These are phyloP conservation scores for Pythium brachiatum DNA, from an alignment of 352 stramenopile genomes.

Conservation along the genomic window DNA sequence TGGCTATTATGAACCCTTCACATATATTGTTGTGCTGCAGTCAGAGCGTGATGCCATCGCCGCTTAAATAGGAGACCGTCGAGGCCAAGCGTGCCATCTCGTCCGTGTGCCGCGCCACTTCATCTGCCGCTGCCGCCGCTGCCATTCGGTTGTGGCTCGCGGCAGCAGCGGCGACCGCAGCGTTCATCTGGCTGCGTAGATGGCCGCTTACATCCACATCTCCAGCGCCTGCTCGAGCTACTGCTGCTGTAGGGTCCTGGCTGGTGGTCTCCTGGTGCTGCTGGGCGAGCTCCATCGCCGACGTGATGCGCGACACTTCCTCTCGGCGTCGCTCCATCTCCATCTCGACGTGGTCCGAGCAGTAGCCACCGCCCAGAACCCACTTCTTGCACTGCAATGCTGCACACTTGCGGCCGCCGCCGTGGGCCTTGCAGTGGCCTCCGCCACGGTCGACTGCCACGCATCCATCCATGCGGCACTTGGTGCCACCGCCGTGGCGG, in stretches of 20 bases:
- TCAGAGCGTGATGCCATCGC: constrained; percentile 59
- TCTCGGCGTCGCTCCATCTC: constrained; percentile 23
- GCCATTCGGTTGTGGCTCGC: constrained; percentile 25
- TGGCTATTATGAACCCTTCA: neutral
- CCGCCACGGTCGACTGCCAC: constrained; percentile 68
- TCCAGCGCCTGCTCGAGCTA: neutral
- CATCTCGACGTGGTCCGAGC: constrained; percentile 59
- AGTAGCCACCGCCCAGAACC: constrained; percentile 78
- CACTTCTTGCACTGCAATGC: constrained; percentile 72
- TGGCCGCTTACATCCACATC: neutral
- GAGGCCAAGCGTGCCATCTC: constrained; percentile 56
- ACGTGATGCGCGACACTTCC: constrained; percentile 20
- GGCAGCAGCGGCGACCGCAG: constrained; percentile 8
- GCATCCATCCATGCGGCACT: constrained; percentile 68
- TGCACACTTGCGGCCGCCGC: constrained; percentile 77
- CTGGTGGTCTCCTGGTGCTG: neutral
- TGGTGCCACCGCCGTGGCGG: constrained; percentile 75
- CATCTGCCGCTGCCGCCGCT: constrained; percentile 12
- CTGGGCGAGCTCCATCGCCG: constrained; percentile 31
- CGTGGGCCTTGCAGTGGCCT: constrained; percentile 83
- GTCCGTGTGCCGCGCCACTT: constrained; percentile 55
- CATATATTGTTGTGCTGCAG: neutral
- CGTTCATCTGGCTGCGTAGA: constrained; percentile 8
- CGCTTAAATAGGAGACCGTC: constrained; percentile 68
- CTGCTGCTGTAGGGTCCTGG: neutral